phyloP scores from a whole-genome alignment of 768 basidiomycete genomes.

The Suillus lakei region DNA sequence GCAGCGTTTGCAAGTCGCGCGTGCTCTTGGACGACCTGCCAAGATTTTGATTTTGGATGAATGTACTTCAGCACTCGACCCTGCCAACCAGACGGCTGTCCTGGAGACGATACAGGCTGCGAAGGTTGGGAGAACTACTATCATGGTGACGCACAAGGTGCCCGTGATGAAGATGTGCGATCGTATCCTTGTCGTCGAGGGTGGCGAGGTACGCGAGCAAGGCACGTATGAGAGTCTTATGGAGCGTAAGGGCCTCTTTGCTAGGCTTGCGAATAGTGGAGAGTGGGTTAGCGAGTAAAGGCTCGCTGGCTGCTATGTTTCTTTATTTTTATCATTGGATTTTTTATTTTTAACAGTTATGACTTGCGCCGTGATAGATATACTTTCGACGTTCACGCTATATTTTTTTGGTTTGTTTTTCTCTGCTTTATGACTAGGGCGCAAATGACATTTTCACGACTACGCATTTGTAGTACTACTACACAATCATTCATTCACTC shows the following conservation, averaged over 20 bases:
- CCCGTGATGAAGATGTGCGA: constrained; percentile 93
- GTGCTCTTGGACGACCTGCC: constrained; percentile 79
- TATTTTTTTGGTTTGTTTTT: constrained; percentile 6
- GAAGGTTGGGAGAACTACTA: constrained; percentile 74
- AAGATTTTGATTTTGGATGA: constrained; percentile 89
- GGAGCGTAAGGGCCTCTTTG: constrained; percentile 70
- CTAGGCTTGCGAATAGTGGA: constrained; percentile 77
- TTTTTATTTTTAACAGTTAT: constrained; percentile 7
- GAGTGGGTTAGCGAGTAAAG: constrained; percentile 55
- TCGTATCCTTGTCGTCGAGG: constrained; percentile 78
- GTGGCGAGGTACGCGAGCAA: constrained; percentile 80
- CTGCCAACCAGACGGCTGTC: constrained; percentile 81
- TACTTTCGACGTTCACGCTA: constrained; percentile 10
- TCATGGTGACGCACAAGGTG: constrained; percentile 94
- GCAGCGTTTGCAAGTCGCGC: constrained; percentile 89
- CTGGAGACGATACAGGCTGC: constrained; percentile 73
- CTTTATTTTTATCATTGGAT: neutral
- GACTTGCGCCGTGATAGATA: constrained; percentile 3
- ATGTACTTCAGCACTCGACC: constrained; percentile 92
- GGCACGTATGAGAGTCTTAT: constrained; percentile 78
- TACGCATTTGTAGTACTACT: constrained; percentile 16
- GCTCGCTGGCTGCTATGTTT: neutral
- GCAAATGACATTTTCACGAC: constrained; percentile 11
- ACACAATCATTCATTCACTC: constrained; percentile 10
- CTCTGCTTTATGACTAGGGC: constrained; percentile 6